phyloP scores from a whole-genome alignment of 73 alveolate genomes.

The Paramecium biaurelia region DNA sequence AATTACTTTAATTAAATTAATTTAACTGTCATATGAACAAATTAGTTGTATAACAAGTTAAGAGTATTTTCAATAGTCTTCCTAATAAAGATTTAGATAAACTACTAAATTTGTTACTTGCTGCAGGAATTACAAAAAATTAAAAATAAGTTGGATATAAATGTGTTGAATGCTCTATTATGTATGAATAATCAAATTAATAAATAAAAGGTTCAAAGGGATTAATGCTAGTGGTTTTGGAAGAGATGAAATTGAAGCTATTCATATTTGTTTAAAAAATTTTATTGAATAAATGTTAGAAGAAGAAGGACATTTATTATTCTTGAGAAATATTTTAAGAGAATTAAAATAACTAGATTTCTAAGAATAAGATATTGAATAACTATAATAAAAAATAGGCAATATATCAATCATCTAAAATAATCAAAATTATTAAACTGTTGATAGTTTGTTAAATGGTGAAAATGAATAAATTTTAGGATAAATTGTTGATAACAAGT shows the following conservation, averaged over 20 bases:
- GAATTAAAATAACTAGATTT: slow-evolving; percentile 11
- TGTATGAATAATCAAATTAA: neutral
- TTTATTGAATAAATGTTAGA: slow-evolving; percentile 17
- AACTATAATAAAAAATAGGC: neutral
- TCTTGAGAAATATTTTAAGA: slow-evolving; percentile 28
- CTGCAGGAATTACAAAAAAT: slow-evolving; percentile 5
- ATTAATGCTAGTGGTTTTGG: slow-evolving; percentile 27
- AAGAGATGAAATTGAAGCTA: slow-evolving; percentile 36
- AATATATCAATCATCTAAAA: slow-evolving; percentile 31
- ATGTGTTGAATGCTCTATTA: slow-evolving; percentile 20
- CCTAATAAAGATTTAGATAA: neutral
- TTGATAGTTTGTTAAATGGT: slow-evolving; percentile 11
- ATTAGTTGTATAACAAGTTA: slow-evolving; percentile 19
- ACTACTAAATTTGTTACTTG: neutral
- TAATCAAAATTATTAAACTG: slow-evolving; percentile 11
- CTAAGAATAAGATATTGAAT: neutral
- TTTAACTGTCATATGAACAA: slow-evolving; percentile 38
- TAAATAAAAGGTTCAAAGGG: neutral
- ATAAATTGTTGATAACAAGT: neutral
- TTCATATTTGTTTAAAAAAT: slow-evolving; percentile 19
- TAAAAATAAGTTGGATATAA: slow-evolving; percentile 24
- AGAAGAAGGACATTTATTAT: neutral
- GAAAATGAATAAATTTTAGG: slow-evolving; percentile 33
- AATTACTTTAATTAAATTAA: neutral
- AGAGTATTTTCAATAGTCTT: neutral